Percentiles rank a stretch among this genome's conserved stretches.
Conservation (phyloP, 345 rosid species). For the Rhodamnia argentea region DNA sequence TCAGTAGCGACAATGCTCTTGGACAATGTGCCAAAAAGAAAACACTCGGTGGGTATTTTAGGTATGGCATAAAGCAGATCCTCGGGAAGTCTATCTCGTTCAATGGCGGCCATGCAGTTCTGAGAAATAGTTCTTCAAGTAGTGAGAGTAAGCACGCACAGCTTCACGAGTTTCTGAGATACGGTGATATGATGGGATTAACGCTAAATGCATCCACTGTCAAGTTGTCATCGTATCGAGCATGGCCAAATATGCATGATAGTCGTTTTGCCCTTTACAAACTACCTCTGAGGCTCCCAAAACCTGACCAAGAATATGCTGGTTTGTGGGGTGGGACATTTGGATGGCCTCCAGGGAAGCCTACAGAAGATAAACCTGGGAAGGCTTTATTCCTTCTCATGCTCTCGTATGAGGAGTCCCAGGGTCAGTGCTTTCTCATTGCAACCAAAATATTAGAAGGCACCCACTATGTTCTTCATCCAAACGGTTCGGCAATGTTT, state of each 20-base stretch:
- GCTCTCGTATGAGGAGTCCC: slow-evolving; percentile 62
- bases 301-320: slow-evolving; percentile 51
- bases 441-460: slow-evolving; percentile 91
- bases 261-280: slow-evolving; percentile 69
- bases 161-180: slow-evolving; percentile 48
- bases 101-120: slow-evolving; percentile 13
- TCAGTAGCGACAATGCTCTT: slow-evolving; percentile 23
- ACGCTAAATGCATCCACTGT: slow-evolving; percentile 33
- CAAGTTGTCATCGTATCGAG: slow-evolving; percentile 59
- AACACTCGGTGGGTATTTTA: slow-evolving; percentile 37
- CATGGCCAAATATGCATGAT: slow-evolving; percentile 87
- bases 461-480: slow-evolving; percentile 74
- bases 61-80: slow-evolving; percentile 42
- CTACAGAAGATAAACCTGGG: slow-evolving; percentile 57
- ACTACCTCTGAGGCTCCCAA: slow-evolving; percentile 40
- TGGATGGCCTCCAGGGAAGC: slow-evolving; percentile 81
- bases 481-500: slow-evolving; percentile 91
- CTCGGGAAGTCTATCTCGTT: slow-evolving; percentile 41
- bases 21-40: slow-evolving; percentile 22
- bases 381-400: slow-evolving; percentile 72
- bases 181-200: slow-evolving; percentile 56
- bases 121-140: slow-evolving; percentile 37
- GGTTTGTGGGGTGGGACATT: slow-evolving; percentile 87
- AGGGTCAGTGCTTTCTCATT: slow-evolving; percentile 39
- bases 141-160: slow-evolving; percentile 41